These are phyloP conservation scores for Hymenoscyphus repandus DNA, from an alignment of 2,329 filamentous ascomycete species.

Conservation along the genomic window DNA sequence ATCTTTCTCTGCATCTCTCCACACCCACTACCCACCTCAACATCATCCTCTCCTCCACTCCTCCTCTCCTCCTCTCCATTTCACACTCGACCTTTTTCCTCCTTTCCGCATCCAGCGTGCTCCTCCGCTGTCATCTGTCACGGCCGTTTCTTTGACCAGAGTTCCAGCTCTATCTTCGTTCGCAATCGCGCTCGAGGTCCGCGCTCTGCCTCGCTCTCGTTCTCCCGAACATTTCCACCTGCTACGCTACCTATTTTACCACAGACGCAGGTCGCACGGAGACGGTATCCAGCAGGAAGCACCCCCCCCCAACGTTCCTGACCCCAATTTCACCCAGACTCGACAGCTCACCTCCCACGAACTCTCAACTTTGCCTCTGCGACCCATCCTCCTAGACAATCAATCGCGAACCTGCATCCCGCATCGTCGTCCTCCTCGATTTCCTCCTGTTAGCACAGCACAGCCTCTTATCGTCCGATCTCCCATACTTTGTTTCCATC, in stretches of 20 bases:
- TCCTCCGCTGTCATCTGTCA: too few relatives aligned
- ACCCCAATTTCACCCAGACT: slow-evolving; percentile 8
- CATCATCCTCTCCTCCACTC: not conserved
- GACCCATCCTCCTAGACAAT: not conserved
- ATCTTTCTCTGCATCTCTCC: too few relatives aligned
- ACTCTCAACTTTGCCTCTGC: not conserved
- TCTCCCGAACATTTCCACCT: not conserved
- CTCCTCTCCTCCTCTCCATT: not conserved
- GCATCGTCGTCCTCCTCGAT: not conserved
- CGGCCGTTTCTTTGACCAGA: too few relatives aligned
- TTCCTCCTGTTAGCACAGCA: slow-evolving; percentile 6
- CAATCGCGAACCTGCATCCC: not conserved
- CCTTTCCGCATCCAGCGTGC: not conserved
- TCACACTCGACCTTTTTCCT: not conserved
- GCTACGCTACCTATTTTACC: not conserved
- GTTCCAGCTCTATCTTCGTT: not conserved
- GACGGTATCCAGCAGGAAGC: not conserved
- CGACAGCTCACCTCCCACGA: slow-evolving; percentile 22
- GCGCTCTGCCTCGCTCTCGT: not conserved
- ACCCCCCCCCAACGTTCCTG: slow-evolving; percentile 12
- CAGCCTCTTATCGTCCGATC: slow-evolving; percentile 3
- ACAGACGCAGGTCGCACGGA: slow-evolving; percentile 19
- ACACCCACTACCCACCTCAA: not conserved
- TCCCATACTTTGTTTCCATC: not conserved
- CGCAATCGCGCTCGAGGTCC: not conserved